Conservation (phyloP, 345 rosid genomes). For the Gossypioides kirkii region DNA sequence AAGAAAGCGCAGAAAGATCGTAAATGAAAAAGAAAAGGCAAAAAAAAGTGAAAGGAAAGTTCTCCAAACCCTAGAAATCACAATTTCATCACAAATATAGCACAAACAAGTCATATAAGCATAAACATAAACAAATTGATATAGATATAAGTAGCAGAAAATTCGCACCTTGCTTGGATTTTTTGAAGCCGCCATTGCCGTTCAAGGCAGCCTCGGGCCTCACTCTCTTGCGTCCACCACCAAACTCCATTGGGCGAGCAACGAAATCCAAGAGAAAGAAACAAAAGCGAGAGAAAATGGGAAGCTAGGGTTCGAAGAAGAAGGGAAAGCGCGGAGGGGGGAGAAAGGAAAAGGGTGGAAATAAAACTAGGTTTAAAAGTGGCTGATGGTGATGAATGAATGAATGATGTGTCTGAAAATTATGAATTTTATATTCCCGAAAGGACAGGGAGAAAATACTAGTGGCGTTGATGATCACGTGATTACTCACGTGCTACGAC, state of each 20-base stretch:
- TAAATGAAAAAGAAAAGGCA: too few relatives aligned
- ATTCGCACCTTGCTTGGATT: constrained; percentile 48
- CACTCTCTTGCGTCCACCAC: constrained; percentile 44
- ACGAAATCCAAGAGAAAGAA: constrained; percentile 17
- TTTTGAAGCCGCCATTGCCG: constrained; percentile 53
- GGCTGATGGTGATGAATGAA: not conserved
- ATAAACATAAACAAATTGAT: not conserved
- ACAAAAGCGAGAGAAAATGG: not conserved
- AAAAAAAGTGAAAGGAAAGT: not conserved
- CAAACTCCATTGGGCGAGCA: constrained; percentile 32
- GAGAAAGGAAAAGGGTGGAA: not conserved
- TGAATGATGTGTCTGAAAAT: not conserved
- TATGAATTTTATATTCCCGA: not conserved
- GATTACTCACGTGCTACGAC: not conserved
- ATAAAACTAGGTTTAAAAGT: not conserved
- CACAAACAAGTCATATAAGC: not conserved
- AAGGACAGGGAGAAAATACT: not conserved
- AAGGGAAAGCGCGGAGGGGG: not conserved
- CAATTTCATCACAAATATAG: not conserved
- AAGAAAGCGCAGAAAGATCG: not conserved
- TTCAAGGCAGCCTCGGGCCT: constrained; percentile 41
- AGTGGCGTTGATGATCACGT: not conserved
- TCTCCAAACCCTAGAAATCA: not conserved
- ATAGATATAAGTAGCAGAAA: not conserved
- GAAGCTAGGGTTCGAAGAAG: not conserved